Conservation (phyloP, 495 filamentous ascomycete species). For the Ascodesmis nigricans region DNA sequence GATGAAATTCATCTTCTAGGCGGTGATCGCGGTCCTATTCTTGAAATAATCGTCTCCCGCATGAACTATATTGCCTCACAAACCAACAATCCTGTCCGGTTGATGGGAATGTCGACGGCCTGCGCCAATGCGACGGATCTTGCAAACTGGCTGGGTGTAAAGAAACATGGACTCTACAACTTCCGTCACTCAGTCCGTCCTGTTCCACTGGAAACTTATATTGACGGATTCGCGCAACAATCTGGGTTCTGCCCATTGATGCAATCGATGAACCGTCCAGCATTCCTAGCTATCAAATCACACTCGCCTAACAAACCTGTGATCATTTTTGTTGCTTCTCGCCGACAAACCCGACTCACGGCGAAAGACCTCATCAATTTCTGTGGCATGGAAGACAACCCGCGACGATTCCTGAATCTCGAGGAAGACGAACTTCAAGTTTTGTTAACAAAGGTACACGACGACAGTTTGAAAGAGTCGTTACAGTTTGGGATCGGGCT, state of each 20-base stretch:
- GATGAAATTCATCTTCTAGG: conserved; percentile 96
- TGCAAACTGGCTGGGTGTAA: conserved; percentile 92
- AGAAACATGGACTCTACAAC: conserved; percentile 90
- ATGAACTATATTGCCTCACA: conserved; percentile 99
- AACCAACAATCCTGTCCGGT: conserved; percentile 60
- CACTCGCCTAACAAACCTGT: conserved; percentile 93
- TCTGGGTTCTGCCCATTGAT: conserved; percentile 93
- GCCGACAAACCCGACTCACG: conserved; percentile 81
- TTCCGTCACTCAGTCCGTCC: conserved; percentile 92
- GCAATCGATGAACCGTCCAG: conserved; percentile 97
- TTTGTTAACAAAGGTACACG: conserved; percentile 66
- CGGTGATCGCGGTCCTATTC: conserved; percentile 84
- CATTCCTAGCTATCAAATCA: conserved; percentile 85
- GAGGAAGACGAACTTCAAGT: conserved; percentile 80
- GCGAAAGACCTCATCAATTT: conserved; percentile 91
- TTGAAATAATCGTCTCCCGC: conserved; percentile 95
- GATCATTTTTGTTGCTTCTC: conserved; percentile 94
- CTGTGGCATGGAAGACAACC: conserved; percentile 96
- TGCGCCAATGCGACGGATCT: conserved; percentile 90
- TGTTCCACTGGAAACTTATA: conserved; percentile 85
- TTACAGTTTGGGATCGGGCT: conserved; percentile 91
- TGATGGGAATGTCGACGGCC: conserved; percentile 96
- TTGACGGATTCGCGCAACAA: conserved; percentile 90
- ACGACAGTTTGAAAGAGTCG: conserved; percentile 74
- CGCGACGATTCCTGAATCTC: conserved; percentile 76